Conservation (phyloP, 352 stramenopile species). For the Pythium rhizo-oryzae region DNA sequence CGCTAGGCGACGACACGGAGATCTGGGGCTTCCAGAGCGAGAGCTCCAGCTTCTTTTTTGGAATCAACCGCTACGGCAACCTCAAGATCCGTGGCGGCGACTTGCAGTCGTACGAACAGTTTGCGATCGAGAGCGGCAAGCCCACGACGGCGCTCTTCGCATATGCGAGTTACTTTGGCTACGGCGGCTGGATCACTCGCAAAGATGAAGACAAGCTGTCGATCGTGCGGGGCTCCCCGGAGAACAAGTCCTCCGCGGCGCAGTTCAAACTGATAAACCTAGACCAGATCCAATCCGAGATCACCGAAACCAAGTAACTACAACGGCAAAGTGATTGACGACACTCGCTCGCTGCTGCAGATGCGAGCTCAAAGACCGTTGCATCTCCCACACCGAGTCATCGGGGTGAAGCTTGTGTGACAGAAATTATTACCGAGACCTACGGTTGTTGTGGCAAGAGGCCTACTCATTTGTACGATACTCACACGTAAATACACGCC, state of each 20-base stretch:
- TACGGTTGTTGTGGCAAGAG: background rate
- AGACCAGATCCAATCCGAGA: slow-evolving; percentile 37
- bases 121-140: slow-evolving; percentile 56
- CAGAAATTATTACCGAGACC: background rate
- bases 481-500: background rate
- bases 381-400: too few relatives aligned
- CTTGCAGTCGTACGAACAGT: slow-evolving; percentile 79
- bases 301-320: slow-evolving; percentile 11
- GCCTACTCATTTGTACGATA: background rate
- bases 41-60: slow-evolving; percentile 62
- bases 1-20: slow-evolving; percentile 70
- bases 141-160: slow-evolving; percentile 60
- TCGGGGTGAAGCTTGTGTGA: too few relatives aligned
- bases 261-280: slow-evolving; percentile 65
- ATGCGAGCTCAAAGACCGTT: too few relatives aligned
- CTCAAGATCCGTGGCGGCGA: slow-evolving; percentile 63
- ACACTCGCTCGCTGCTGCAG: too few relatives aligned
- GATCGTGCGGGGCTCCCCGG: slow-evolving; percentile 57
- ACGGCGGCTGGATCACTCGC: slow-evolving; percentile 61
- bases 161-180: slow-evolving; percentile 71
- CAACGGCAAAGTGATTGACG: background rate
- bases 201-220: slow-evolving; percentile 38
- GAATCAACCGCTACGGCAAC: slow-evolving; percentile 69
- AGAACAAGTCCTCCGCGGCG: slow-evolving; percentile 65
- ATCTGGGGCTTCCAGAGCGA: slow-evolving; percentile 84